Evolutionary conservation across 163 green algal species (phyloP).

Genomic region (Chlorella variabilis): DNA sequence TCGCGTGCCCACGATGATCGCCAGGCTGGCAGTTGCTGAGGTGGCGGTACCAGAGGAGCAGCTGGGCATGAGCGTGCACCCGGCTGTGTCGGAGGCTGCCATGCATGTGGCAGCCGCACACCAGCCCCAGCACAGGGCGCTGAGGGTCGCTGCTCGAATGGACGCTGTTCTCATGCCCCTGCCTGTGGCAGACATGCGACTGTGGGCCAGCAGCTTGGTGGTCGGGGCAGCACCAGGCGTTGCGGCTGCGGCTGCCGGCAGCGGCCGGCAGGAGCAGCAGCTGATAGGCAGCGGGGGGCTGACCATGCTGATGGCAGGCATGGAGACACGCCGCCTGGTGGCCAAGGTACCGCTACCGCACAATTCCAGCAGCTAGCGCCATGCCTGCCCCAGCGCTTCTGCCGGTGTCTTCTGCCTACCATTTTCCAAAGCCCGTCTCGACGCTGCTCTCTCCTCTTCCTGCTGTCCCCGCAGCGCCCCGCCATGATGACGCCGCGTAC

Average conservation of each 20-base stretch:
- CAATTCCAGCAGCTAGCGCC: too few species aligned
- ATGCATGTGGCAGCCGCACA: constrained; percentile 27
- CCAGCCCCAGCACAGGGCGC: not conserved
- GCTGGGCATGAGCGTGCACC: constrained; percentile 22
- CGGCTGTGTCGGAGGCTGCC: constrained; percentile 25
- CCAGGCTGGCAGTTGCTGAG: not conserved
- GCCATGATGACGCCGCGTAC: constrained; percentile 38
- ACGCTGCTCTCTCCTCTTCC: not conserved
- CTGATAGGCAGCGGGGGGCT: constrained; percentile 9
- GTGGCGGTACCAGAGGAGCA: constrained; percentile 2
- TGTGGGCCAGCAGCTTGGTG: constrained; percentile 30
- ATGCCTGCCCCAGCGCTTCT: too few species aligned
- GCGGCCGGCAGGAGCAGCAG: constrained; percentile 24
- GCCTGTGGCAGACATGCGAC: not conserved
- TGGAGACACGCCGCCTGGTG: constrained; percentile 45
- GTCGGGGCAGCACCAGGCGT: not conserved
- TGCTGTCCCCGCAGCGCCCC: constrained; percentile 12
- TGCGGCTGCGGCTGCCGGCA: not conserved
- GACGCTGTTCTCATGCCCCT: constrained; percentile 1
- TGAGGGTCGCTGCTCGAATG: constrained; percentile 22
- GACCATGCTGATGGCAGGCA: constrained; percentile 25
- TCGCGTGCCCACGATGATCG: not conserved
- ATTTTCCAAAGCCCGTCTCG: too few species aligned
- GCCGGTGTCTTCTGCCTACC: not conserved
- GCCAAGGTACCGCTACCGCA: not conserved